Evolutionary conservation across 1,139 yeast genomes (phyloP).

Genomic region (Scheffersomyces illinoinensis): DNA sequence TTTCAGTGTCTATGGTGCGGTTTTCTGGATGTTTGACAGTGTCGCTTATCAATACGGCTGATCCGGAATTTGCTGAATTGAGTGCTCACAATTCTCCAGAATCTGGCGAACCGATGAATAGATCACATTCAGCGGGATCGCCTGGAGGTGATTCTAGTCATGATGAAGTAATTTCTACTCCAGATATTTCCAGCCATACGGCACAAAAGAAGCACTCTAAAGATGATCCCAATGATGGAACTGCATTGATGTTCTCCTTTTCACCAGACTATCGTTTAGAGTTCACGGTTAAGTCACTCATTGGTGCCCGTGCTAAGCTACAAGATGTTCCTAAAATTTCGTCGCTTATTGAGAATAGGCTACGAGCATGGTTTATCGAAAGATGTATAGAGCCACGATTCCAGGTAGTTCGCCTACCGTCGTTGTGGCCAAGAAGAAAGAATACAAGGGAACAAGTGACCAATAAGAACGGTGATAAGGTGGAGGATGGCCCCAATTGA

Average conservation of each 20-base stretch:
- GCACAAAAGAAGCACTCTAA: constrained; percentile 10
- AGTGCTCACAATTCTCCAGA: constrained; percentile 3
- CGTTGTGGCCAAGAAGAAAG: constrained; percentile 86
- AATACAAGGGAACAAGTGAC: constrained; percentile 52
- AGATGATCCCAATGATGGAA: constrained; percentile 37
- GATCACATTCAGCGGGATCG: constrained; percentile 5
- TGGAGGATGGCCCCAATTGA: neutral
- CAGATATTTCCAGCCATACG: constrained; percentile 6
- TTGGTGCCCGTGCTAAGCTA: constrained; percentile 89
- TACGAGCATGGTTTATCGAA: constrained; percentile 88
- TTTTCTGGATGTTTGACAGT: constrained; percentile 92
- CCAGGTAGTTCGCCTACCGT: constrained; percentile 80
- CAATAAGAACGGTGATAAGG: constrained; percentile 5
- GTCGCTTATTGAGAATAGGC: constrained; percentile 75
- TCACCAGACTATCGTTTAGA: constrained; percentile 89
- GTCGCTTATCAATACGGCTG: constrained; percentile 60
- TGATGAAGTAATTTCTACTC: constrained; percentile 4
- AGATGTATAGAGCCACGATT: constrained; percentile 92
- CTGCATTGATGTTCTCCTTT: constrained; percentile 84
- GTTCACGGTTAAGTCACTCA: constrained; percentile 78
- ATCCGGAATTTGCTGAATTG: constrained; percentile 28
- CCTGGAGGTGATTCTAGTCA: neutral
- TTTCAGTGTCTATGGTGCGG: constrained; percentile 84
- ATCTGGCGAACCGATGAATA: constrained; percentile 8
- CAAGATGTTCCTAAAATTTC: constrained; percentile 94